These are phyloP conservation scores for Poa annua DNA, from an alignment of 176 grass and related monocot genomes.

Conservation along the genomic window DNA sequence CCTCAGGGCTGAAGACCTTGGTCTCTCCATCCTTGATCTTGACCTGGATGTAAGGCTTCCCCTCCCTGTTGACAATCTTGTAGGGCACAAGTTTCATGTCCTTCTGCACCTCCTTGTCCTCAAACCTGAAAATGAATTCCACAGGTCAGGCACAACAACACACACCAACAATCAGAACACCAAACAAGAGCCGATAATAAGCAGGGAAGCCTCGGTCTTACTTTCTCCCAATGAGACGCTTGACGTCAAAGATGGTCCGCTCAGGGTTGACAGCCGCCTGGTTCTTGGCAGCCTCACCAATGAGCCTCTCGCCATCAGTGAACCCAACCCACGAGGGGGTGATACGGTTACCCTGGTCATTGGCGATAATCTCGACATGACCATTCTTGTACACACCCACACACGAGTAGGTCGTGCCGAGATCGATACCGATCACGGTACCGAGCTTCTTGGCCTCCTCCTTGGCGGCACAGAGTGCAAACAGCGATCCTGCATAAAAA, in stretches of 20 bases:
- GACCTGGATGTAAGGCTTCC: conserved; percentile 74
- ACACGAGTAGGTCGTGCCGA: conserved; percentile 68
- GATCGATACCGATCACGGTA: conserved; percentile 69
- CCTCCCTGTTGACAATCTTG: conserved; percentile 75
- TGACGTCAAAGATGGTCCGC: conserved; percentile 79
- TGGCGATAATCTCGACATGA: conserved; percentile 68
- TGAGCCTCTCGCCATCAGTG: conserved; percentile 69
- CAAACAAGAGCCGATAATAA: not conserved
- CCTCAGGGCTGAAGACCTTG: conserved; percentile 82
- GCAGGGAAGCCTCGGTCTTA: conserved; percentile 3
- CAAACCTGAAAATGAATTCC: conserved; percentile 44
- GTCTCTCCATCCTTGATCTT: conserved; percentile 68
- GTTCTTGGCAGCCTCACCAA: conserved; percentile 83
- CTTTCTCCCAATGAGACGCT: conserved; percentile 79
- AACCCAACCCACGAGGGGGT: conserved; percentile 72
- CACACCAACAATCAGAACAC: not conserved
- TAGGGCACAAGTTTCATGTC: conserved; percentile 86
- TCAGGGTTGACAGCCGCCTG: conserved; percentile 67
- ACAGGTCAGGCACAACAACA: not conserved
- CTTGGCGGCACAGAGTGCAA: conserved; percentile 62
- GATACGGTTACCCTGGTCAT: conserved; percentile 82
- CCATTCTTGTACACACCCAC: conserved; percentile 69
- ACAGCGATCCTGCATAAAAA: conserved; percentile 51
- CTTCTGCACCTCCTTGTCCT: conserved; percentile 78
- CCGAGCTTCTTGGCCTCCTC: conserved; percentile 71